These are phyloP conservation scores for Suillus brevipes DNA, from an alignment of 768 basidiomycete genomes.

Conservation along the genomic window DNA sequence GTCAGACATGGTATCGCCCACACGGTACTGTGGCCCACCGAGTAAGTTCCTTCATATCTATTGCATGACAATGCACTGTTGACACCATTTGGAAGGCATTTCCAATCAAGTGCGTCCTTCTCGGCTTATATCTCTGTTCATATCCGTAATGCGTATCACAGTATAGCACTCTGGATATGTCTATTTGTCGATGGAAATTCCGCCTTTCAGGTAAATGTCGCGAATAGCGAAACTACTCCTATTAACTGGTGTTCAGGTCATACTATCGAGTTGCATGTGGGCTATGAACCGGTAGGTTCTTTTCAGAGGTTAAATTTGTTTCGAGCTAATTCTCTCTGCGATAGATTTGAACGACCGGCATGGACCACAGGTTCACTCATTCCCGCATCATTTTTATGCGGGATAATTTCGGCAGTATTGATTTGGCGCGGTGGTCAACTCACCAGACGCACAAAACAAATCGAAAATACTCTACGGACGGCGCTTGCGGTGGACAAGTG, in stretches of 20 bases:
- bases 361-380: conserved; percentile 73
- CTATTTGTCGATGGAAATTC: conserved; percentile 76
- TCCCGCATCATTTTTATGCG: conserved; percentile 71
- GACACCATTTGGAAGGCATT: conserved; percentile 51
- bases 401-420: conserved; percentile 68
- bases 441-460: conserved; percentile 67
- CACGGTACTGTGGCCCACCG: conserved; percentile 83
- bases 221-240: conserved; percentile 4
- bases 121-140: neutral
- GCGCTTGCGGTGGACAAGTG: conserved; percentile 38
- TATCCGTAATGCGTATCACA: conserved; percentile 25
- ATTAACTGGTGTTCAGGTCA: conserved; percentile 38
- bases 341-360: conserved; percentile 61
- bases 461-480: conserved; percentile 57
- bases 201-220: conserved; percentile 61
- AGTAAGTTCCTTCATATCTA: conserved; percentile 36
- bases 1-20: conserved; percentile 84
- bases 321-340: conserved; percentile 3
- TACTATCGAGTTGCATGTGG: conserved; percentile 82
- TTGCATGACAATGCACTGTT: conserved; percentile 8
- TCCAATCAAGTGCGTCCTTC: conserved; percentile 49
- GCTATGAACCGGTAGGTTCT: conserved; percentile 57
- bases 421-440: conserved; percentile 74
- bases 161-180: conserved; percentile 72
- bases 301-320: neutral